These are phyloP conservation scores for Paracamarosporium sp. DNA, from an alignment of 2,329 filamentous ascomycete species.

Conservation along the genomic window DNA sequence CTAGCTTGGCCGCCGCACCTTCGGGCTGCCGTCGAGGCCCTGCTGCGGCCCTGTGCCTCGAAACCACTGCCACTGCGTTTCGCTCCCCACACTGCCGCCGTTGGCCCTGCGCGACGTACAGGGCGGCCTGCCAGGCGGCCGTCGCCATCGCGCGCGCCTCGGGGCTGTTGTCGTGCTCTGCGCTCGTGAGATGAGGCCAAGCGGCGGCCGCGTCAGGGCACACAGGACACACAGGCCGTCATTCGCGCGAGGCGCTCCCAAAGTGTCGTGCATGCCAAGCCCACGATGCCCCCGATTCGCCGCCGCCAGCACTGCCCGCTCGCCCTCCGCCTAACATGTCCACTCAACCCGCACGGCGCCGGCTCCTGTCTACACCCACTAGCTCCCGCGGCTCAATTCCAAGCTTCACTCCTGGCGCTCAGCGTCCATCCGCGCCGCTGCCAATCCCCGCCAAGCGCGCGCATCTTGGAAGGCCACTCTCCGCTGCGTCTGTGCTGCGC, in stretches of 20 bases:
- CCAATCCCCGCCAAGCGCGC: conserved; percentile 7
- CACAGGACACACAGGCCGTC: not conserved
- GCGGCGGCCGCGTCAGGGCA: not conserved
- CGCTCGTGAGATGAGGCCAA: conserved; percentile 17
- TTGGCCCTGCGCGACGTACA: too few species aligned
- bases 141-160: too few species aligned
- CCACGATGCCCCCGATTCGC: not conserved
- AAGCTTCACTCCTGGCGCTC: not conserved
- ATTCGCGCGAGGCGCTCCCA: not conserved
- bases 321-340: not conserved
- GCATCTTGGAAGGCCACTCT: not conserved
- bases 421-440: conserved; percentile 2
- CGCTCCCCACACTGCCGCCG: conserved; percentile 1
- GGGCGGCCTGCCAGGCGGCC: conserved; percentile 8
- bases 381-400: not conserved
- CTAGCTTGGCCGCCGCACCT: conserved; percentile 1
- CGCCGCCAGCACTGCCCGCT: conserved; percentile 1
- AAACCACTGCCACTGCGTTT: conserved; percentile 5
- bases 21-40: not conserved
- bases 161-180: too few species aligned
- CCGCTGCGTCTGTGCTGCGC: not conserved
- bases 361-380: too few species aligned
- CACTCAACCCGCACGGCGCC: not conserved
- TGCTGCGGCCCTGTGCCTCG: conserved; percentile 1
- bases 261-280: not conserved